phyloP scores from a whole-genome alignment of 2,329 filamentous ascomycete genomes.

The Emmonsiellopsis sp. region DNA sequence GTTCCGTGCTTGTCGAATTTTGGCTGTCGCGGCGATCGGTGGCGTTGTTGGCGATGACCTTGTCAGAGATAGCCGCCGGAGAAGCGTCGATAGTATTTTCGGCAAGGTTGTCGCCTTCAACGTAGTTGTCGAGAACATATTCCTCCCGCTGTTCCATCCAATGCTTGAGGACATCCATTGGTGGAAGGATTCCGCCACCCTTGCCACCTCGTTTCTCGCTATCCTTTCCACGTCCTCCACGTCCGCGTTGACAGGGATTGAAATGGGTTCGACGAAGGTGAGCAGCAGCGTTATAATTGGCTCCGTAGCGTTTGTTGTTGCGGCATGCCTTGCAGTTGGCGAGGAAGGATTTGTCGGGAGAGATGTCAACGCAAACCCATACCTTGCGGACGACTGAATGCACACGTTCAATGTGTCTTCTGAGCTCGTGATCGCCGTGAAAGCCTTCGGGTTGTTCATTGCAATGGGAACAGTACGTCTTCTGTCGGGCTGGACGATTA shows the following conservation, averaged over 20 bases:
- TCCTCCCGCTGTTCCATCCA: conserved; percentile 54
- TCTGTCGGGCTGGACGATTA: conserved; percentile 59
- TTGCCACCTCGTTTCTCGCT: conserved; percentile 54
- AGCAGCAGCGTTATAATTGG: conserved; percentile 90
- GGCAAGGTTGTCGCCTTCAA: conserved; percentile 5
- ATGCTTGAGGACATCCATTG: conserved; percentile 52
- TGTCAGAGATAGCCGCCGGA: not conserved
- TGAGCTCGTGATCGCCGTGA: conserved; percentile 75
- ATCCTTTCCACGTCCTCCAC: conserved; percentile 49
- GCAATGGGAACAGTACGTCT: conserved; percentile 63
- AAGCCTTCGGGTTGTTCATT: conserved; percentile 68
- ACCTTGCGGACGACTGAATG: conserved; percentile 54
- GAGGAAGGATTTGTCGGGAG: conserved; percentile 56
- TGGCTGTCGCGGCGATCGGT: not conserved
- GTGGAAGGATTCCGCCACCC: conserved; percentile 52
- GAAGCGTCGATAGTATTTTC: not conserved
- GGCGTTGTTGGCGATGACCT: not conserved
- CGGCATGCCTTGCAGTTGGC: conserved; percentile 76
- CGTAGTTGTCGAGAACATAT: conserved; percentile 27
- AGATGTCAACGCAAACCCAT: conserved; percentile 55
- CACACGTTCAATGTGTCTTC: conserved; percentile 57
- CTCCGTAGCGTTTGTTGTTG: conserved; percentile 69
- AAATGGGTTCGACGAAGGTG: conserved; percentile 86
- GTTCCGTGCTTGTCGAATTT: not conserved
- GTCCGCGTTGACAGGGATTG: conserved; percentile 52